Base-by-base conservation (phyloP, 257 asterid genomes). In the Eustoma russellianum region DNA sequence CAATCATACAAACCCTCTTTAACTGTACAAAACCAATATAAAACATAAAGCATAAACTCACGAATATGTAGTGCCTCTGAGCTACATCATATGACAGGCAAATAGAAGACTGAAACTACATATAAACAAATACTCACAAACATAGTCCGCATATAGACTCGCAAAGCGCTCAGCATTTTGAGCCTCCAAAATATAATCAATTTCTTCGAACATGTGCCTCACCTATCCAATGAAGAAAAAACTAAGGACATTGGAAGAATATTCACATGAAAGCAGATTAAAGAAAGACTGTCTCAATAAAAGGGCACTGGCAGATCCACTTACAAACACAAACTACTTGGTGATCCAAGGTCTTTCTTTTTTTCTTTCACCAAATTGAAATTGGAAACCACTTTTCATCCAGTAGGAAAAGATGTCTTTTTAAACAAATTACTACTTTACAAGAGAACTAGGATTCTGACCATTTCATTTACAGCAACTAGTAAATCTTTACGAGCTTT, bases 181-280 rank as follows among this genome's bases (percentile, higher is more conserved):
- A 66, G 88, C 98, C 80, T 92, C 98, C 81, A 84, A 68, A 63
- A 88, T 74, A 74, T 91, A 91, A 78, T 91, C 98, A 70, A 91
- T 91, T 81, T 91, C 98, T 48, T 91, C 88, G 46, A 91, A 91
- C 98, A 91, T 91, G 54, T 85, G 98, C 55, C 98, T 82, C 76
- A 91, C 95, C 98, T 91, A 61, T 67, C 73, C 74, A 75, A 47
- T 66, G 57, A 70, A 75, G 64, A 49, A 70, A 67, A 68, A 61
- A 46, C 69, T 43, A 56, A 61, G 50, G 57, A 54, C 19, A 54
- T 68, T 50, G 49, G 60, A 46, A 50, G 45, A 54, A 48, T 59
- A 65, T 51, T 52, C 41, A 66, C 59, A 50, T 48, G 56, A 13
- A 19, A 52, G 19, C 63, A 33, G 63, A 66, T 41, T 13, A 41